phyloP scores from a whole-genome alignment of 192 early-diverging fungal species.

The Geosiphon pyriformis region DNA sequence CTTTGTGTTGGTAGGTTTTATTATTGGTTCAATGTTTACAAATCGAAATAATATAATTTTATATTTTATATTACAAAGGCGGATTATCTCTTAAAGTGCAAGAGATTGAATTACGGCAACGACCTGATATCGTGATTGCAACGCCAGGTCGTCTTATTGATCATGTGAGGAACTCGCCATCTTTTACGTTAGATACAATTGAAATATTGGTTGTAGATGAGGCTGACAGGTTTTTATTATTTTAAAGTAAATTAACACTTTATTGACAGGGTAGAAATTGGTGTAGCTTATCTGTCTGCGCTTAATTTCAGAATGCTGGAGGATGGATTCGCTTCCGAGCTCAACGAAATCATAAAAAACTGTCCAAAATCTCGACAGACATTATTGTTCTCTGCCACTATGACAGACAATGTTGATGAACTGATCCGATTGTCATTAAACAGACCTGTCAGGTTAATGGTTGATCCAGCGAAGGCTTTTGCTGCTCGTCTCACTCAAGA shows the following conservation, averaged over 20 bases:
- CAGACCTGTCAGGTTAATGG: constrained; percentile 82
- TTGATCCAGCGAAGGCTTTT: constrained; percentile 78
- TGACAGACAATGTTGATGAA: constrained; percentile 98
- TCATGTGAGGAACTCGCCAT: constrained; percentile 88
- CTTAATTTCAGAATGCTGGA: constrained; percentile 76
- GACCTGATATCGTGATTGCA: constrained; percentile 93
- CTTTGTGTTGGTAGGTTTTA: constrained; percentile 71
- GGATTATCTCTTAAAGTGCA: constrained; percentile 83
- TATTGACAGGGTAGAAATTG: constrained; percentile 1
- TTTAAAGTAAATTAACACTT: background rate
- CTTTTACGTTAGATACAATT: constrained; percentile 80
- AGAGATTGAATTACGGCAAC: constrained; percentile 76
- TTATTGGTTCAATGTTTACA: too few species aligned
- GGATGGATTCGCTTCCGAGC: constrained; percentile 94
- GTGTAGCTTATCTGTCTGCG: background rate
- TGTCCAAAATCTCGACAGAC: constrained; percentile 89
- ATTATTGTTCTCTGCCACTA: constrained; percentile 99
- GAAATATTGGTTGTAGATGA: constrained; percentile 99
- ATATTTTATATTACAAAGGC: constrained; percentile 35
- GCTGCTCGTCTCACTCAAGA: constrained; percentile 81
- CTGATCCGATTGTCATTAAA: constrained; percentile 89
- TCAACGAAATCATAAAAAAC: constrained; percentile 88
- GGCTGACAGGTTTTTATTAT: constrained; percentile 94
- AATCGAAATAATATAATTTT: too few species aligned
- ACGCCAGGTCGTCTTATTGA: constrained; percentile 98